Base-by-base conservation (phyloP, 2,329 filamentous ascomycete species). In the Aureobasidium uvarum region DNA sequence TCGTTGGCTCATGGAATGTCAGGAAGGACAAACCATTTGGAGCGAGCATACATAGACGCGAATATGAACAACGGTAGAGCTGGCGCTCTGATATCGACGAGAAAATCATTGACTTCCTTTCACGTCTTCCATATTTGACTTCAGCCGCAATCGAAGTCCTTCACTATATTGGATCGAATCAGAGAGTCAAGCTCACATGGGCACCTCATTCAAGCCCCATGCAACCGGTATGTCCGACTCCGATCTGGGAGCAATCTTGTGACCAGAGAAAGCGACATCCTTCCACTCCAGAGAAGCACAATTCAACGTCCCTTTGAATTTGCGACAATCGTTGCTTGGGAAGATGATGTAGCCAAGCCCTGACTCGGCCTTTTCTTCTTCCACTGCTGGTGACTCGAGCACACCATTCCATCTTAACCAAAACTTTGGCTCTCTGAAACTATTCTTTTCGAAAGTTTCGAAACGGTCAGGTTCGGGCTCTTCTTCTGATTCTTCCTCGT, bases 231-330 rank as follows among this genome's bases (percentile, higher is more conserved):
- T 38, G 38, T 60, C 56, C 16, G 41, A 46, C 25, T 60, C 56
- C 0, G 56, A 60, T 6, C 56, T 33, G 7, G 41, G 28, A 16
- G 39, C 43, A 36, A 46, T 60, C 56, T 60, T 60, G 62, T 77
- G 0, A 8, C 59, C 59, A n/a, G 45, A 51, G 7, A 62, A 33
- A 28, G 45, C 23, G 8, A 62, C 59, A 31, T 62, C 48, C 25
- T 52, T 52, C 59, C 59, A 62, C 41, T 52, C 46, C 4, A 62
- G 36, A 6, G 59, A 14, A 52, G 45, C 59, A 52, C 45, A 51
- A 18, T 41, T 51, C 25, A 62, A 11, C 14, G 59, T 62, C n/a
- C 45, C 59, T 10, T 62, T 52, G 46, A 62, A 62, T 23, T 62
- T 51, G 33, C 38, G 33, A 33, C 59, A 62, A 13, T 52, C 45